These are phyloP conservation scores for Cladophialophora exuberans DNA, from an alignment of 2,329 filamentous ascomycete genomes.

Conservation along the genomic window DNA sequence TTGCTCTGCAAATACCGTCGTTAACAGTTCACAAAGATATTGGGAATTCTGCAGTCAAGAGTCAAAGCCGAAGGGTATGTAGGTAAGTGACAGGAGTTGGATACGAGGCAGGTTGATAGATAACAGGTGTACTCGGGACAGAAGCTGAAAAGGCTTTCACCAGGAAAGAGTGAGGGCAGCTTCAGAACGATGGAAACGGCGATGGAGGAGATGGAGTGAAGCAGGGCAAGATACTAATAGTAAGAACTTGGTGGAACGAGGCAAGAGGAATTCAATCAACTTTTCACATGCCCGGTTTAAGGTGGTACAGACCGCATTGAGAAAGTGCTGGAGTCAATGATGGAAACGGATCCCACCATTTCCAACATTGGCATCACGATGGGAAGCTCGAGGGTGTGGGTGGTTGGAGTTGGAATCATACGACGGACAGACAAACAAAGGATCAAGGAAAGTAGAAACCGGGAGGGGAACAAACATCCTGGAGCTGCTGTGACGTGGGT, in stretches of 20 bases:
- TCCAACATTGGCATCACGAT: constrained; percentile 4
- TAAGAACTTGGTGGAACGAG: not conserved
- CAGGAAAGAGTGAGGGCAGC: not conserved
- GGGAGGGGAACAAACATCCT: no score
- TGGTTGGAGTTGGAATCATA: not conserved
- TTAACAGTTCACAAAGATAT: not conserved
- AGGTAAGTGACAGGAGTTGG: no score
- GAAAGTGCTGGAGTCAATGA: not conserved
- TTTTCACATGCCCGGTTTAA: constrained; percentile 3
- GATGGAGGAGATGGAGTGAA: not conserved
- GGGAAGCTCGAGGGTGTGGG: not conserved
- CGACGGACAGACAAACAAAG: not conserved
- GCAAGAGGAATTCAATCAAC: not conserved
- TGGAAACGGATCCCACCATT: constrained; percentile 5
- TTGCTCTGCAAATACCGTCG: not conserved
- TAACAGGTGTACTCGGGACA: no score
- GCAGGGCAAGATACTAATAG: not conserved
- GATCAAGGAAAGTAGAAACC: not conserved
- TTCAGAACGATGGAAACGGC: not conserved
- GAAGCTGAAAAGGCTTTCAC: no score
- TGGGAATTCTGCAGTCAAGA: no score
- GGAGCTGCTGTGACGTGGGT: no score
- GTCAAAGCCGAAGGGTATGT: no score
- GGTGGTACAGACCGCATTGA: constrained; percentile 2
- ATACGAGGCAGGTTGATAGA: no score